phyloP scores from a whole-genome alignment of 78 protist species.

The slime mould (Dictyostelium discoideum) region dicty_2.7 NC_007089.4:3887001-3887500 shows the following conservation, averaged over 20 bases:
- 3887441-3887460: conserved; percentile 55
- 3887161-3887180: background rate
- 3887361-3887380: conserved; percentile 62
- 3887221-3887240: conserved; percentile 70
- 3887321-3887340: conserved; percentile 66
- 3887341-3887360: conserved; percentile 29
- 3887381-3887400: conserved; percentile 36
- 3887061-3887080: background rate
- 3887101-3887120: background rate
- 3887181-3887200: background rate
- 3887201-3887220: conserved; percentile 34
- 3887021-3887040: conserved; percentile 45
- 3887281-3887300: conserved; percentile 40
- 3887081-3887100: background rate
- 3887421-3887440: conserved; percentile 12
- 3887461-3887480: conserved; percentile 77
- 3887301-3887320: conserved; percentile 20
- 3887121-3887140: background rate
- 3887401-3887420: background rate
- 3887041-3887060: conserved; percentile 27
- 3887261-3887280: conserved; percentile 79
- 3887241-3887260: conserved; percentile 74
- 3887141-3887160: background rate
- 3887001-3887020: conserved; percentile 54
- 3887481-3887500: conserved; percentile 80